Conservation (phyloP, 2,329 filamentous ascomycete species). For the Biscogniauxia marginata region DNA sequence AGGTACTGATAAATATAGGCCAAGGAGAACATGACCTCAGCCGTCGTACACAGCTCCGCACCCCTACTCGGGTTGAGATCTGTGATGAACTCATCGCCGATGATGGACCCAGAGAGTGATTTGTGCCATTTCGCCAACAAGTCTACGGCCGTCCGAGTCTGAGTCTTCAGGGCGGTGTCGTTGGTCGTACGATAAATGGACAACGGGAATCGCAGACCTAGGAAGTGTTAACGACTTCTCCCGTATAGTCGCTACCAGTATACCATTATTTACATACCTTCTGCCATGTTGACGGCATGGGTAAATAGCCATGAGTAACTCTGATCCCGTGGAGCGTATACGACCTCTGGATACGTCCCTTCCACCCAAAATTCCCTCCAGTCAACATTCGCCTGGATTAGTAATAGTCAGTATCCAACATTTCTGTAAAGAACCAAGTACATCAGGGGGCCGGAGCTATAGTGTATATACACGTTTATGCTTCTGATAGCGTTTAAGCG, state of each 20-base stretch:
- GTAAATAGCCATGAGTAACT: conserved; percentile 35
- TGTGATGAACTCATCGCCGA: conserved; percentile 41
- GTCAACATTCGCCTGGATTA: conserved; percentile 28
- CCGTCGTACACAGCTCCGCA: conserved; percentile 33
- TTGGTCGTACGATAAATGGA: conserved; percentile 41
- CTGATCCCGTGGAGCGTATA: conserved; percentile 25
- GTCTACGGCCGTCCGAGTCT: conserved; percentile 37
- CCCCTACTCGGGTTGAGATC: conserved; percentile 37
- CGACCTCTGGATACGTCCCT: conserved; percentile 30
- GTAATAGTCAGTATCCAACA: conserved; percentile 36
- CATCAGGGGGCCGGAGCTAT: too few species aligned
- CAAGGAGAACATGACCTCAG: conserved; percentile 32
- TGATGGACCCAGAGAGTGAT: conserved; percentile 41
- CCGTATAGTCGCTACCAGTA: background rate
- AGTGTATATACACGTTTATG: too few species aligned
- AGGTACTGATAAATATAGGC: conserved; percentile 30
- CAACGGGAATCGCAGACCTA: conserved; percentile 40
- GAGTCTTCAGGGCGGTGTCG: conserved; percentile 35
- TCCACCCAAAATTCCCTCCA: conserved; percentile 36
- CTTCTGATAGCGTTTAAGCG: too few species aligned
- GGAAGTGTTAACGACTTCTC: background rate
- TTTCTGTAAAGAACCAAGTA: too few species aligned
- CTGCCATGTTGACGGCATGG: conserved; percentile 45
- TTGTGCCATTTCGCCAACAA: conserved; percentile 39
- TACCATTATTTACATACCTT: conserved; percentile 31